Base-by-base conservation (phyloP, 805 yeast genomes). In the Jamesozyma spencerorum region DNA sequence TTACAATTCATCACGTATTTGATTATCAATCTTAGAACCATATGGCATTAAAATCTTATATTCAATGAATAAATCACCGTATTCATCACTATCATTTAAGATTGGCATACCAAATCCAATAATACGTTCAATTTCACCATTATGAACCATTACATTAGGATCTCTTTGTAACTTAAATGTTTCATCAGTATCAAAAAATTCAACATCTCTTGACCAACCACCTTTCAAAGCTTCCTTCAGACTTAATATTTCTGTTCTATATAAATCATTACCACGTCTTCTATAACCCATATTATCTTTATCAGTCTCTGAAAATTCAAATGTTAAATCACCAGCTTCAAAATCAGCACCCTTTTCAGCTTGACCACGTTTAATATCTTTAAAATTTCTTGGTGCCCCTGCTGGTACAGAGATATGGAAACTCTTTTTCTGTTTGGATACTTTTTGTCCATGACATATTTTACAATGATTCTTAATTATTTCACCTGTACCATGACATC, bases 21-120 rank as follows among this genome's bases (percentile, higher is more conserved):
- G 26, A 13, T 38, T 36, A 12, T 30, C 30, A 40, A 46, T 22
- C 40, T 29, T 48, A 44, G 17, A 43, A 41, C 26, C 26, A 22
- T 22, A 22, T 14, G 80, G 79, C 38, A 57, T 60, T 4, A 76
- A 50, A 7, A 76, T 68, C 14, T 57, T 58, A 48, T 74, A 75
- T 28, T 75, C 74, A 14, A 76, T 62, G 49, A 60, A 68, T 47
- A 75, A 57, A 50, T 76, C 75, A 48, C 84, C 78, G 57, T 62
- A 68, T 56, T 74, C 71, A 30, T 69, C 69, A 18, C 53, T 49
- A 1, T 44, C 40, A 13, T 31, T 26, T 6, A 24, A 28, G 13
- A 37, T 42, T 2, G 97, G 97, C 97, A 92, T 86, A 18, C 98
- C 98, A 51, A 74, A 79, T 5, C 84, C 87, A 46, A 69, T 64